Evolutionary conservation across 305 asterid genomes (phyloP), one percentile per base, ranked within the genome.

Genomic region (Fraxinus baroniana): DNA sequence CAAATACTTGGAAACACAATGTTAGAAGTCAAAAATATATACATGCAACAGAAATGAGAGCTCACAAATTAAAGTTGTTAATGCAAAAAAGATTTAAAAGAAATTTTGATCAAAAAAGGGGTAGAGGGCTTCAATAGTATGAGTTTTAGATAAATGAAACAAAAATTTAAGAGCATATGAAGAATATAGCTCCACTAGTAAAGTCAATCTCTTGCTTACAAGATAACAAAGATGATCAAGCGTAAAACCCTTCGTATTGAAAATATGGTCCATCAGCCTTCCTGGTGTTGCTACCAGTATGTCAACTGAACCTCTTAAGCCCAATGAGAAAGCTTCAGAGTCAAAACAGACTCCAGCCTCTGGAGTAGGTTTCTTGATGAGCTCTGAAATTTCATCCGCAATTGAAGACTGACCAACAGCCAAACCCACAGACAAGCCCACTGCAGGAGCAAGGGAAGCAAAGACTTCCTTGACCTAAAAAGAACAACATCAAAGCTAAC

Each of bases 401-500:
- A 95, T 89, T 17, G 99, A 95, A 82, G 98, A 93, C 82, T 95
- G 99, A 62, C 99, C 99, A 81, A 95, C 97, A 44, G 97, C 99
- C 86, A 94, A 90, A 86, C 99, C 99, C 81, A 95, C 99, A 7
- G 97, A 90, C 84, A 95, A 89, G 79, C 97, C 98, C 33, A 95
- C 97, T 28, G 99, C 95, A 87, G 95, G 91, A 76, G 97, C 97
- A 88, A 95, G 88, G 82, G 91, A 85, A 78, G 89, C 89, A 87
- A 95, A 95, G 12, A 94, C 91, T 75, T 91, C 97, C 92, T 92
- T 95, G 78, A 95, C 98, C 99, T 95, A 83, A 80, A 87, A 89
- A 84, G 4, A 32, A 86, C 13, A 79, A 41, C 44, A 78, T 24
- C 73, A 33, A 83, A 41, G 18, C 12, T n/a, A 55, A 81, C 18